Evolutionary conservation across 495 filamentous ascomycete species (phyloP).

Genomic region (Aspergillus asperescens): DNA sequence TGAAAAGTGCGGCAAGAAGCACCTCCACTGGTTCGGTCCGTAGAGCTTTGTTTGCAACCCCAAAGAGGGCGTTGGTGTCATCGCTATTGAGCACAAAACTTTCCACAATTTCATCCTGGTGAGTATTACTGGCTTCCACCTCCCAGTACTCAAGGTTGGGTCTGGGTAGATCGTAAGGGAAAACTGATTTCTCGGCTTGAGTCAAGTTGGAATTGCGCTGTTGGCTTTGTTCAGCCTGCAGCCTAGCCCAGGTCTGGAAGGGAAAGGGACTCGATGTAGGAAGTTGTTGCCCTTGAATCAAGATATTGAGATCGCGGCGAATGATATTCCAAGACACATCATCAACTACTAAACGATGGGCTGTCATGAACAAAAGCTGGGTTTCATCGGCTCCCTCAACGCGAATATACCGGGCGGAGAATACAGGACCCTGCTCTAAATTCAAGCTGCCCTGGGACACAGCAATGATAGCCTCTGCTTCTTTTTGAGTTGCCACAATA

Average conservation of each 20-base stretch:
- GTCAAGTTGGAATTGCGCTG: background rate
- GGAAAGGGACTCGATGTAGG: background rate
- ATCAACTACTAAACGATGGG: constrained; percentile 12
- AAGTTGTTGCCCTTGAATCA: background rate
- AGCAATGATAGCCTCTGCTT: background rate
- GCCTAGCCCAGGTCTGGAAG: constrained; percentile 5
- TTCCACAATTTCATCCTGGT: background rate
- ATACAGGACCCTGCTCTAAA: constrained; percentile 10
- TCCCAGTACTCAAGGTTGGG: constrained; percentile 11
- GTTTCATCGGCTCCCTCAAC: background rate
- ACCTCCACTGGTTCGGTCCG: constrained; percentile 41
- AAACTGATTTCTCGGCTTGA: background rate
- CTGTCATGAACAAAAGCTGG: constrained; percentile 5
- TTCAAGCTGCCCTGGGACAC: background rate
- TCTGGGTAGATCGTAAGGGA: background rate
- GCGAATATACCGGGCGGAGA: background rate
- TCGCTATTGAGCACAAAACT: constrained; percentile 21
- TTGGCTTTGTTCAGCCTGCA: background rate
- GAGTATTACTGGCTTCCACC: background rate
- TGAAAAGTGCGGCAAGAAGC: constrained; percentile 35
- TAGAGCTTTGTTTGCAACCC: constrained; percentile 24
- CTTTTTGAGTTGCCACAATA: background rate
- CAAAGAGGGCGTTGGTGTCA: constrained; percentile 28
- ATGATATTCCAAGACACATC: constrained; percentile 12
- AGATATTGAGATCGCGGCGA: background rate